Evolutionary conservation across 176 grass and related monocot genomes (phyloP).

Genomic region (Aegilops longissima): DNA sequence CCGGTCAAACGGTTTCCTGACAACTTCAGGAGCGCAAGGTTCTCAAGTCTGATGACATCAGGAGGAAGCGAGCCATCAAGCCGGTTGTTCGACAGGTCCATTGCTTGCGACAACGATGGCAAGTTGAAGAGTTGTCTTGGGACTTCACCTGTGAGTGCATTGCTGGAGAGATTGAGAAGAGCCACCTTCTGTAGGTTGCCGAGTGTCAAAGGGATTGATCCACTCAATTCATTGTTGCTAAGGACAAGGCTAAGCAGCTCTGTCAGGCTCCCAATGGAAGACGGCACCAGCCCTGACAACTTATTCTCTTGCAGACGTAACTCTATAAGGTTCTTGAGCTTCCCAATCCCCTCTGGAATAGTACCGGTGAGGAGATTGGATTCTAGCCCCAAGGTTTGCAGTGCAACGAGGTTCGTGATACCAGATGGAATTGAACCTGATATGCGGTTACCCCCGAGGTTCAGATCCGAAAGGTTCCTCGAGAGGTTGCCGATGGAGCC

Average conservation of each 20-base stretch:
- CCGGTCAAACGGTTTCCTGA: constrained; percentile 40
- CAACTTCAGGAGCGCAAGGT: constrained; percentile 31
- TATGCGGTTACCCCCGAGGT: constrained; percentile 34
- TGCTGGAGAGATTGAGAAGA: constrained; percentile 13
- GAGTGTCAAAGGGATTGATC: constrained; percentile 22
- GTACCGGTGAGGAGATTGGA: constrained; percentile 34
- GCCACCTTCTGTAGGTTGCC: background rate
- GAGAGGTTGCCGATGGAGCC: constrained; percentile 25
- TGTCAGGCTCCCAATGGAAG: constrained; percentile 28
- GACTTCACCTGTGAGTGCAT: constrained; percentile 1
- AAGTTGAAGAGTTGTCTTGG: constrained; percentile 18
- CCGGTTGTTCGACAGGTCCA: constrained; percentile 48
- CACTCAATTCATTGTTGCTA: constrained; percentile 8
- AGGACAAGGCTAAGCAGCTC: constrained; percentile 8
- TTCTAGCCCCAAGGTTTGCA: constrained; percentile 21
- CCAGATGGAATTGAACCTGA: constrained; percentile 29
- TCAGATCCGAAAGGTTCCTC: constrained; percentile 3
- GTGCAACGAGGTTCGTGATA: constrained; percentile 12
- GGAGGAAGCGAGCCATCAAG: constrained; percentile 32
- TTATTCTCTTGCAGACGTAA: constrained; percentile 30
- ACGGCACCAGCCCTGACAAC: constrained; percentile 32
- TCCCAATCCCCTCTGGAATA: constrained; percentile 41
- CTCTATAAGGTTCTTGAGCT: constrained; percentile 38
- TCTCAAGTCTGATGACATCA: constrained; percentile 11
- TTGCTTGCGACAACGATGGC: background rate